Evolutionary conservation across 2,329 filamentous ascomycete species (phyloP).

Genomic region (Apiospora koreana): DNA sequence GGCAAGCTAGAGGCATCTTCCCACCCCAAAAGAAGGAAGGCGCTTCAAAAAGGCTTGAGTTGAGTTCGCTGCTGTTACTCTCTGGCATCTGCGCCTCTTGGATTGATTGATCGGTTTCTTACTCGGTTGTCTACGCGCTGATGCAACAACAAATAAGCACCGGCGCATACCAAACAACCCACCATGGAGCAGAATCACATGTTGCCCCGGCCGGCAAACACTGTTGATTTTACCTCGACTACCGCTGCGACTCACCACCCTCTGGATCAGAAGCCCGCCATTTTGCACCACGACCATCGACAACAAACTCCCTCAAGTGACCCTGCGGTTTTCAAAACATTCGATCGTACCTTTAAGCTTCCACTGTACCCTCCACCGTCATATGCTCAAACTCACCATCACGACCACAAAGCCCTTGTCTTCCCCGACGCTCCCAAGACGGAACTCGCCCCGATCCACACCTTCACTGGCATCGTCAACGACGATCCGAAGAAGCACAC

Average conservation of each 20-base stretch:
- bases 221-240: constrained; percentile 20
- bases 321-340: constrained; percentile 24
- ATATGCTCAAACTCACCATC: constrained; percentile 38
- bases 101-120: not conserved
- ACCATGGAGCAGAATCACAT: constrained; percentile 49
- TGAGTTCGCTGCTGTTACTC: constrained; percentile 3
- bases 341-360: constrained; percentile 34
- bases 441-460: constrained; percentile 46
- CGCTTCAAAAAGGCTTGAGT: constrained; percentile 7
- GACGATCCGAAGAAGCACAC: constrained; percentile 27
- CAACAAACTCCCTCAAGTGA: constrained; percentile 26
- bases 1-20: constrained; percentile 9
- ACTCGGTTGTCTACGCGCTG: constrained; percentile 5
- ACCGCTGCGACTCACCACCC: constrained; percentile 17
- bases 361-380: constrained; percentile 39
- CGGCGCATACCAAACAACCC: constrained; percentile 1
- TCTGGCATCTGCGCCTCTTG: not conserved
- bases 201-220: constrained; percentile 36
- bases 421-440: constrained; percentile 37
- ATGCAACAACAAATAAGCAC: constrained; percentile 9
- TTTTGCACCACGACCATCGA: constrained; percentile 20
- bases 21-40: constrained; percentile 3
- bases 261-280: constrained; percentile 17
- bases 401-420: constrained; percentile 21
- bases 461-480: constrained; percentile 27